phyloP scores from a whole-genome alignment of 768 basidiomycete genomes.

The Megacollybia marginata region DNA sequence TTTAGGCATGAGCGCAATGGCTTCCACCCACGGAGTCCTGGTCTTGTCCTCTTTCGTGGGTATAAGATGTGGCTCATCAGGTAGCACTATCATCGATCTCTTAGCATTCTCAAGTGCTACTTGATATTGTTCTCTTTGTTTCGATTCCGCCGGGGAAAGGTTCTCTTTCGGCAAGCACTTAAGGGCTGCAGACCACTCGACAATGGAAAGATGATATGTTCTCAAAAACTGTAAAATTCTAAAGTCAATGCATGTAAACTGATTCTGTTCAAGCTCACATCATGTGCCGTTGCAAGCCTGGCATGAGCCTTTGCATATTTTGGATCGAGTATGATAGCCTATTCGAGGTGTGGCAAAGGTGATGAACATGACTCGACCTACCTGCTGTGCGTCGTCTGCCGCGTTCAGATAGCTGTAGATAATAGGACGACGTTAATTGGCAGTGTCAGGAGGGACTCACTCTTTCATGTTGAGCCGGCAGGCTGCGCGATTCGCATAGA shows the following conservation, averaged over 20 bases:
- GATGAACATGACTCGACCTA: no score
- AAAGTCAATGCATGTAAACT: no score
- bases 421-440: no score
- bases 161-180: constrained; percentile 5
- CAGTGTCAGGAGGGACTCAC: neutral
- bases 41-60: neutral
- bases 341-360: neutral
- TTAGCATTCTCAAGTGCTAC: constrained; percentile 5
- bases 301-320: constrained; percentile 13
- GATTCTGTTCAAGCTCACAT: constrained; percentile 4
- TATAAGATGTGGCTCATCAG: neutral
- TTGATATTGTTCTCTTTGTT: constrained; percentile 9
- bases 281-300: constrained; percentile 9
- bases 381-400: no score
- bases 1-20: constrained; percentile 3
- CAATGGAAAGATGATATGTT: neutral
- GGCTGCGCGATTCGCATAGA: constrained; percentile 15
- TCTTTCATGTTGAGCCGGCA: constrained; percentile 9
- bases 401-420: no score
- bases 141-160: constrained; percentile 4
- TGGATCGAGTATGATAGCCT: constrained; percentile 17
- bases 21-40: constrained; percentile 13
- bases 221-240: constrained; percentile 2
- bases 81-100: neutral
- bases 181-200: constrained; percentile 11